Evolutionary conservation across 148 eudicot genomes (phyloP).

Genomic region (Rhododendron ferrugineum): DNA sequence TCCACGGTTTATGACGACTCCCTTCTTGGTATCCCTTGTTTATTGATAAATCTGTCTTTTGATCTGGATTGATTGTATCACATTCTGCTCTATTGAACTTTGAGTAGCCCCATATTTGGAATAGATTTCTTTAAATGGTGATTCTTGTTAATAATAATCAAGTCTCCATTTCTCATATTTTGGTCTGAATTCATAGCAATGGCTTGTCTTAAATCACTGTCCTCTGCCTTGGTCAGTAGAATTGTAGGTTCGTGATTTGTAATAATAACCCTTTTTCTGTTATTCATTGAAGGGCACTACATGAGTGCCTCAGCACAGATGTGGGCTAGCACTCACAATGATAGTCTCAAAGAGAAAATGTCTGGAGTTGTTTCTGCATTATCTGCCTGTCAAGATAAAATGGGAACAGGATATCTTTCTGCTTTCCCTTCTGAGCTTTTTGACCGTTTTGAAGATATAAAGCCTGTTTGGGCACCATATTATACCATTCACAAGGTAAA

Average conservation of each 20-base stretch:
- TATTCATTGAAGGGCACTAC: conserved; percentile 72
- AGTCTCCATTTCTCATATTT: neutral
- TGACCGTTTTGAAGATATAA: conserved; percentile 71
- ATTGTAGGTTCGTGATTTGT: neutral
- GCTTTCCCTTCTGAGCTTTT: conserved; percentile 81
- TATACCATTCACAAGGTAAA: conserved; percentile 96
- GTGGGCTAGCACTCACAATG: conserved; percentile 96
- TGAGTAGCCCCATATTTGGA: neutral
- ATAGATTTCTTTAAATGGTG: neutral
- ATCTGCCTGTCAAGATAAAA: conserved; percentile 64
- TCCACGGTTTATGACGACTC: neutral
- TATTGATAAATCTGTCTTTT: neutral
- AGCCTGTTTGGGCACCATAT: conserved; percentile 92
- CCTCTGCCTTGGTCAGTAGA: neutral
- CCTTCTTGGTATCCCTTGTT: neutral
- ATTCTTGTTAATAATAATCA: neutral
- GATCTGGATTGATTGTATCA: neutral
- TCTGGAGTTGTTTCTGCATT: conserved; percentile 56
- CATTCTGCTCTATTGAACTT: neutral
- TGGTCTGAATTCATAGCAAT: neutral
- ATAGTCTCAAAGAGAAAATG: conserved; percentile 60
- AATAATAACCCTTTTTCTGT: neutral
- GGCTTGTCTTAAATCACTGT: neutral
- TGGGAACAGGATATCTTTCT: conserved; percentile 88
- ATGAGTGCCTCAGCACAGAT: conserved; percentile 88